Evolutionary conservation across 2,329 filamentous ascomycete species (phyloP).

Genomic region (Fusarium nelsonii): DNA sequence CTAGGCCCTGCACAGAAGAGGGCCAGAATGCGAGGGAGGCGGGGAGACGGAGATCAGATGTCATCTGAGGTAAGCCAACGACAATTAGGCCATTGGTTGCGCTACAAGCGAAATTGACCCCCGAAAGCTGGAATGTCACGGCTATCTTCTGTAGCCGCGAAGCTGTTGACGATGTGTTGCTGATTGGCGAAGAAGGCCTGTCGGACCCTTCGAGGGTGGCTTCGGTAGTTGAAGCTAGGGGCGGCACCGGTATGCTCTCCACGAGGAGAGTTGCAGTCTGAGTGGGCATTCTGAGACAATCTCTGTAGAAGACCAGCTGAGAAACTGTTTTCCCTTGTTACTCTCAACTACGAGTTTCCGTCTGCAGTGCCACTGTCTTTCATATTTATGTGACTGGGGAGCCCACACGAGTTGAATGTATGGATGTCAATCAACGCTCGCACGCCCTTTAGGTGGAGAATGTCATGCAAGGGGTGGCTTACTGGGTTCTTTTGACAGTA

Average conservation of each 20-base stretch:
- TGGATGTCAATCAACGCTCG: not conserved
- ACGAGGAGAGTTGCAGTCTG: constrained; percentile 4
- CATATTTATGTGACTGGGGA: not conserved
- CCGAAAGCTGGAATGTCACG: constrained; percentile 43
- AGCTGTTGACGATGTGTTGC: not conserved
- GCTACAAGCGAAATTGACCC: constrained; percentile 46
- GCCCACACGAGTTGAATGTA: not conserved
- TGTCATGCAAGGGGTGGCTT: constrained; percentile 8
- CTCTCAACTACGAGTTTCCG: too few species aligned
- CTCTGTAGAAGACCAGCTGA: not conserved
- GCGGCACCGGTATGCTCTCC: not conserved
- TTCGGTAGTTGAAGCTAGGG: not conserved
- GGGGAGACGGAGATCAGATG: constrained; percentile 52
- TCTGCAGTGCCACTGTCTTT: not conserved
- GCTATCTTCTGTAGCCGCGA: constrained; percentile 39
- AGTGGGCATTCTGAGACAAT: constrained; percentile 10
- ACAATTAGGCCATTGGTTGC: constrained; percentile 51
- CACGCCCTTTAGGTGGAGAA: constrained; percentile 22
- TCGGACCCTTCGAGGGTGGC: not conserved
- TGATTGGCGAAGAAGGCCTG: not conserved
- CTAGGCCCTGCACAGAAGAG: constrained; percentile 52
- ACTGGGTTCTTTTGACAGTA: not conserved
- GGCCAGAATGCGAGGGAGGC: constrained; percentile 56
- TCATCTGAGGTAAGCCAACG: constrained; percentile 57
- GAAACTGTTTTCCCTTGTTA: not conserved